Evolutionary conservation across 768 basidiomycete genomes (phyloP).

Genomic region (Tubosaeta sp.): DNA sequence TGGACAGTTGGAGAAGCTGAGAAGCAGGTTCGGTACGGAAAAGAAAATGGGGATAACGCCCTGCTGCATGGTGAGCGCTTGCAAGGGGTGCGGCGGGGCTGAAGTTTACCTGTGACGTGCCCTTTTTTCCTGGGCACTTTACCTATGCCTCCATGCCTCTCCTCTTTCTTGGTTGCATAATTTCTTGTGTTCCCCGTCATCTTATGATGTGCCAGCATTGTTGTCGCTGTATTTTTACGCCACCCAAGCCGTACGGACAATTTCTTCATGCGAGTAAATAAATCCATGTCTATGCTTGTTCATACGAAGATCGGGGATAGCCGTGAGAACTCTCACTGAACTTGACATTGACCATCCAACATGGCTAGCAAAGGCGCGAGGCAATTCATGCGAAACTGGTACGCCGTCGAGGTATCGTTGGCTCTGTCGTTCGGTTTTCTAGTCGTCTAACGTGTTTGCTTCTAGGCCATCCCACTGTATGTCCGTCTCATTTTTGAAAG

Average conservation of each 20-base stretch:
- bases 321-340: slow-evolving; percentile 15
- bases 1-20: slow-evolving; percentile 62
- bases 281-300: slow-evolving; percentile 23
- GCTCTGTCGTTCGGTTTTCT: background rate
- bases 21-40: slow-evolving; percentile 47
- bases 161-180: slow-evolving; percentile 10
- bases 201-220: slow-evolving; percentile 23
- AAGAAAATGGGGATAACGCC: slow-evolving; percentile 12
- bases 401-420: slow-evolving; percentile 40
- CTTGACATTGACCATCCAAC: slow-evolving; percentile 6
- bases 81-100: slow-evolving; percentile 25
- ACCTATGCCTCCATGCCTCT: slow-evolving; percentile 22
- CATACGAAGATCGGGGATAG: slow-evolving; percentile 6
- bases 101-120: slow-evolving; percentile 27
- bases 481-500: slow-evolving; percentile 13
- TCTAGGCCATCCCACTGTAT: slow-evolving; percentile 50
- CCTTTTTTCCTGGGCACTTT: slow-evolving; percentile 5
- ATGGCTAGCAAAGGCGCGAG: slow-evolving; percentile 26
- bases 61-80: slow-evolving; percentile 25
- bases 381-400: slow-evolving; percentile 38
- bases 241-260: slow-evolving; percentile 18
- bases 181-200: slow-evolving; percentile 14
- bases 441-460: background rate
- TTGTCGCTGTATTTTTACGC: slow-evolving; percentile 30
- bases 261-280: slow-evolving; percentile 26